Conservation (phyloP, 208 protist genomes). For the Trichomonas tenax region DNA sequence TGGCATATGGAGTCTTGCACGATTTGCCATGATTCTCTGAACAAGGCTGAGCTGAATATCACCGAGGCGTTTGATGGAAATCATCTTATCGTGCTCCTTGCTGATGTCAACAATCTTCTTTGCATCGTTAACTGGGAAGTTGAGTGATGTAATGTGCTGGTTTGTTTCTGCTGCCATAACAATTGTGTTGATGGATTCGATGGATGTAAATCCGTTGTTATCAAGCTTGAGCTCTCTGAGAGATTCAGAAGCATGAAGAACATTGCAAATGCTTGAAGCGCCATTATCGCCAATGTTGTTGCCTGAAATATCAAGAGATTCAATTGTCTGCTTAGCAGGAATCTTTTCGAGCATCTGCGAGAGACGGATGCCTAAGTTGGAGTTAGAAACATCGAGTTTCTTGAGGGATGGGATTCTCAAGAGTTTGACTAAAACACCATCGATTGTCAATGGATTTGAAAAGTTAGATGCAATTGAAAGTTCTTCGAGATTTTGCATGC, state of each 20-base stretch:
- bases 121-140: background rate
- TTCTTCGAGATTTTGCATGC: background rate
- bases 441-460: background rate
- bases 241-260: background rate
- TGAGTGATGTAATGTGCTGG: background rate
- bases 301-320: background rate
- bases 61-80: background rate
- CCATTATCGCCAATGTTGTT: background rate
- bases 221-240: background rate
- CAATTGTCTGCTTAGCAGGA: background rate
- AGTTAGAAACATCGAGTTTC: background rate
- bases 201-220: background rate
- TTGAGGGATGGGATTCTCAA: background rate
- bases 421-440: background rate
- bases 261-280: background rate
- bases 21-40: background rate
- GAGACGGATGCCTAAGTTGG: background rate
- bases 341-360: background rate
- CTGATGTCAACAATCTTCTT: background rate
- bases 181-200: background rate
- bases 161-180: background rate
- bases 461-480: background rate
- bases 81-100: background rate
- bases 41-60: background rate
- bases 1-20: background rate